These are phyloP conservation scores for Chondrus crispus DNA, from an alignment of 23 red algal genomes.

Conservation along the genomic window DNA sequence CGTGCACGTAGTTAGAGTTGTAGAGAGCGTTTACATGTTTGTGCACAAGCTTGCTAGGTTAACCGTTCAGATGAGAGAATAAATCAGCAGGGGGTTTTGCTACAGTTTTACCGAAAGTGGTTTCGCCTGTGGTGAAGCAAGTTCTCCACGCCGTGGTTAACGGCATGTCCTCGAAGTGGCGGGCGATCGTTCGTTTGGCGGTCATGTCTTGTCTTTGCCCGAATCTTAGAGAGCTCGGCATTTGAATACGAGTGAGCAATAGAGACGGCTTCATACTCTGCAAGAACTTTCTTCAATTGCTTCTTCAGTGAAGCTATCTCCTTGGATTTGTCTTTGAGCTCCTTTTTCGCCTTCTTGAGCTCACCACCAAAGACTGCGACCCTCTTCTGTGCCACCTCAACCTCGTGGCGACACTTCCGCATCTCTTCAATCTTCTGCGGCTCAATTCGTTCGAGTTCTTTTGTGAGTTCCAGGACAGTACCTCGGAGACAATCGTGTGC, in stretches of 20 bases:
- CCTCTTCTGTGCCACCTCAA: not conserved
- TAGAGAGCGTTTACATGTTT: too few species aligned
- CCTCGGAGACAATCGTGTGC: slow-evolving; percentile 25
- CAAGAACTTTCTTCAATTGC: slow-evolving; percentile 45
- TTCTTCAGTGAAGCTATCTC: slow-evolving; percentile 34
- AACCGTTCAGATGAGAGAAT: too few species aligned
- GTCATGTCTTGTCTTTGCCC: slow-evolving; percentile 46
- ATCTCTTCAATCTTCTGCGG: not conserved
- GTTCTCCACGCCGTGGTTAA: slow-evolving; percentile 7
- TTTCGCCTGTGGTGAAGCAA: slow-evolving; percentile 33
- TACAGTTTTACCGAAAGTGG: slow-evolving; percentile 39
- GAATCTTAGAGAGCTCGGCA: slow-evolving; percentile 47
- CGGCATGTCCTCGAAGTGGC: not conserved
- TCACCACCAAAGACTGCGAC: not conserved
- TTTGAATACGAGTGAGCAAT: slow-evolving; percentile 65
- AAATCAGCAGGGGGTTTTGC: too few species aligned
- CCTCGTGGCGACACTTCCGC: too few species aligned
- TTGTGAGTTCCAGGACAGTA: slow-evolving; percentile 42
- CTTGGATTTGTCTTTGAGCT: not conserved
- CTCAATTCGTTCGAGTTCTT: slow-evolving; percentile 18
- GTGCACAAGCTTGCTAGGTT: too few species aligned
- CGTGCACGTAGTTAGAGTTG: too few species aligned
- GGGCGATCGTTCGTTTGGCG: slow-evolving; percentile 15
- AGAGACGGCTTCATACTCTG: slow-evolving; percentile 57
- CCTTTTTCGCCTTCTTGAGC: not conserved